Evolutionary conservation across 2,329 filamentous ascomycete genomes (phyloP).

Genomic region (Sphaerostilbella broomeana): DNA sequence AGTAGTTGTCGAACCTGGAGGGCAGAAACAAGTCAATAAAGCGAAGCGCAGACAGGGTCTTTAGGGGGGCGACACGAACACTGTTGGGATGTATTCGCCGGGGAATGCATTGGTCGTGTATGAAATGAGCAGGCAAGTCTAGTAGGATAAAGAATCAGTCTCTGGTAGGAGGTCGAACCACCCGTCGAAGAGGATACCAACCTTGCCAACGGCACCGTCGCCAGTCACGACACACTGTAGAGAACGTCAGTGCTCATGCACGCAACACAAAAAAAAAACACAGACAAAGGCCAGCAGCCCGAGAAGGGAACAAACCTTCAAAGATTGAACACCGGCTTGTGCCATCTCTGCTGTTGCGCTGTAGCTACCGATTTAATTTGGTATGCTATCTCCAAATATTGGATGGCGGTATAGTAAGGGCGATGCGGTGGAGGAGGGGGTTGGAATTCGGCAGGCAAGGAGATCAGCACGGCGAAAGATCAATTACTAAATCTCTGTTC

Average conservation of each 20-base stretch:
- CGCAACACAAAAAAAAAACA: conserved; percentile 10
- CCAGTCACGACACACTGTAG: conserved; percentile 92
- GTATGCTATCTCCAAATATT: no score
- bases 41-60: conserved; percentile 7
- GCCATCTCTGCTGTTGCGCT: conserved; percentile 50
- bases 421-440: conserved; percentile 9
- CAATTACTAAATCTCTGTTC: no score
- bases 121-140: conserved; percentile 98
- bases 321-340: conserved; percentile 74
- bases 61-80: conserved; percentile 52
- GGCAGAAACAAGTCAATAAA: conserved; percentile 16
- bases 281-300: conserved; percentile 5
- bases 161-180: conserved; percentile 2
- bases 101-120: conserved; percentile 99
- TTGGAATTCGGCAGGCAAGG: conserved; percentile 5
- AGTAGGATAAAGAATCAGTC: conserved; percentile 5
- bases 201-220: conserved; percentile 98
- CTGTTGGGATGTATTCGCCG: conserved; percentile 99
- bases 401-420: conserved; percentile 2
- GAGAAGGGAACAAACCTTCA: conserved; percentile 60
- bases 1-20: conserved; percentile 93
- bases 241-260: conserved; percentile 23
- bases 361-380: conserved; percentile 7
- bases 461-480: no score
- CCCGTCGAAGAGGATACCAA: conserved; percentile 31